Evolutionary conservation across 192 early-diverging fungal species (phyloP), one percentile per base, ranked within the genome.

Genomic region (Linnemannia exigua): DNA sequence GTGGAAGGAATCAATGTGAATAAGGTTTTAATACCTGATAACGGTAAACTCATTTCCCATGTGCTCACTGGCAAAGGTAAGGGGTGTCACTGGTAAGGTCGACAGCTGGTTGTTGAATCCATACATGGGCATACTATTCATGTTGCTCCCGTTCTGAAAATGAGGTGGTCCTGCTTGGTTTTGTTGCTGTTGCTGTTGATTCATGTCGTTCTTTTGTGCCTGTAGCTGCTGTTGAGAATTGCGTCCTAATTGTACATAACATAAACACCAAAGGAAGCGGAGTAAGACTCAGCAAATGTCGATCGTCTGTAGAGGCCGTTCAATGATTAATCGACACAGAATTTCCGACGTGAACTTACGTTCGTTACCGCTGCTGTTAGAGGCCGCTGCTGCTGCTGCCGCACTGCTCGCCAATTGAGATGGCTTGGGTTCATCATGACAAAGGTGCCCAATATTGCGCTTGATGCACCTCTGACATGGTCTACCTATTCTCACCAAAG

Each of bases 401-500:
- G 41, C 41, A 44, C 41, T 44, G 38, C 77, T 58, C 17, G 85
- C 70, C 41, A 80, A 47, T 17, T 80, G 79, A 31, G 92, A 71
- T 15, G 87, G 85, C 67, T 92, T 94, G 25, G 94, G 93, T 79
- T 97, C 97, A 84, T 99, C 96, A 46, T 94, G 96, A 89, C 98
- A 99, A 44, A 97, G 84, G 79, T 97, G 95, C 16, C 94, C 94
- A 80, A 99, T 98, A 79, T 95, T 96, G 69, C 98, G 95, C 82
- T 97, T 97, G 67, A 99, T 95, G 79, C 98, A 99, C 41, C 98
- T 93, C 81, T 96, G 95, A 82, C 98, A 99, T 44, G 98, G 98
- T 31, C 98, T 92, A 46, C 96, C 94, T 90, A 72, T 3, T 33
- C 31, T 44, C 19, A 0, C 14, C n/a, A 9, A 61, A n/a, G 46